A percentile compares a stretch with the other conserved stretches of the same genome.
Conservation (phyloP, 2,329 filamentous ascomycete species). For the Pseudogymnoascus sp. region DNA sequence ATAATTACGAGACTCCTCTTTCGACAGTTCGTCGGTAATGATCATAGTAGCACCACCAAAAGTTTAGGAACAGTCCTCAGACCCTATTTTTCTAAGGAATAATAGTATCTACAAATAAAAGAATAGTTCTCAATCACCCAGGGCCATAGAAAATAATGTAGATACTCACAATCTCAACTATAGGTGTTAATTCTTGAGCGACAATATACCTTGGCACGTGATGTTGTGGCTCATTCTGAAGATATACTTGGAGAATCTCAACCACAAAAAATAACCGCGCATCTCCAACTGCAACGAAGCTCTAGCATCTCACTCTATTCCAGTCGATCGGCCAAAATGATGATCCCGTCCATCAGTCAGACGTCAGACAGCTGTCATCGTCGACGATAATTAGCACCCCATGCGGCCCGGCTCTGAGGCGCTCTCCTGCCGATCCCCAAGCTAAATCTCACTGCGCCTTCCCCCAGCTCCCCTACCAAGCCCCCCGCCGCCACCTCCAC, state of each 20-base stretch:
- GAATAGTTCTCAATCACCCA: neutral
- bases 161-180: neutral
- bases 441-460: neutral
- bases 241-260: neutral
- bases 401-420: neutral
- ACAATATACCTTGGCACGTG: neutral
- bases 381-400: neutral
- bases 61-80: neutral
- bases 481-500: neutral
- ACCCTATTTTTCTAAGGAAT: neutral
- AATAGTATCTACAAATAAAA: neutral
- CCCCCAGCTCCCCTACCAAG: neutral
- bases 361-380: neutral
- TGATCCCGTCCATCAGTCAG: neutral
- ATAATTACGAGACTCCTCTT: neutral
- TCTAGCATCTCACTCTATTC: neutral
- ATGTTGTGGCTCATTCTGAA: neutral
- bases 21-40: neutral
- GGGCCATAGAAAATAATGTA: neutral
- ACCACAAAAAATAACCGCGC: neutral
- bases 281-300: neutral
- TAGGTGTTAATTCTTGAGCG: neutral
- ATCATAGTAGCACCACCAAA: neutral
- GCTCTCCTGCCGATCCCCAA: neutral
- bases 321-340: neutral